Percentiles rank a stretch among this genome's conserved stretches.
Evolutionary conservation across 2,329 filamentous ascomycete species (phyloP).

Genomic region (Colletotrichum sp.): DNA sequence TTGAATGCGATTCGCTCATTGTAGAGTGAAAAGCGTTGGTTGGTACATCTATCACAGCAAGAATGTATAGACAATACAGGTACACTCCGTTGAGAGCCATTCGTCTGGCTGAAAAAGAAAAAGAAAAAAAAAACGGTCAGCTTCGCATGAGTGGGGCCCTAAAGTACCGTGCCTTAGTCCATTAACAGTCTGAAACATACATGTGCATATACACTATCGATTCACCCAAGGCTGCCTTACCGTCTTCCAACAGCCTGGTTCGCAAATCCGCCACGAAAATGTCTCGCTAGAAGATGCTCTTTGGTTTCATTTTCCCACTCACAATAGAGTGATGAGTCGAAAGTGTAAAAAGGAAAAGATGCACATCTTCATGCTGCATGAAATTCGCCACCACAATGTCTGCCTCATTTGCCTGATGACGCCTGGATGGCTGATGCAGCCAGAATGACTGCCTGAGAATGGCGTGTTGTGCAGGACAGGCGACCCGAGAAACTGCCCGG

Average conservation of each 20-base stretch:
- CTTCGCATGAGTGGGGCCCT: not conserved
- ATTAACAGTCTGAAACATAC: not conserved
- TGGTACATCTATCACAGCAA: not conserved
- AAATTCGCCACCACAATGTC: not conserved
- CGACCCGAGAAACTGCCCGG: not conserved
- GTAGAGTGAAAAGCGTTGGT: not conserved
- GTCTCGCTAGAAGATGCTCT: not conserved
- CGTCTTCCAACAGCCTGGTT: not conserved
- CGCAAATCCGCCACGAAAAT: not conserved
- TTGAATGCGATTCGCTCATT: not conserved
- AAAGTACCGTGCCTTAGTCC: not conserved
- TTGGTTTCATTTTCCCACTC: not conserved
- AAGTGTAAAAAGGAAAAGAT: not conserved
- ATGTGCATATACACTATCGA: not conserved
- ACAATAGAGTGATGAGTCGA: not conserved
- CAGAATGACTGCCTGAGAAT: not conserved
- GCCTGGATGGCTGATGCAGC: not conserved
- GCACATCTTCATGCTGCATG: not conserved
- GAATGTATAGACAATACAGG: not conserved
- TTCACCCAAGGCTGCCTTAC: not conserved
- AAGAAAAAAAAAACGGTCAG: not conserved
- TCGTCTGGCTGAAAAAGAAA: not conserved
- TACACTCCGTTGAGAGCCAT: not conserved
- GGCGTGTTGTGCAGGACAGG: not conserved
- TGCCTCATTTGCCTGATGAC: not conserved